phyloP scores from a whole-genome alignment of 371 early-diverging fungal genomes.

The Umbelopsis sp. region DNA sequence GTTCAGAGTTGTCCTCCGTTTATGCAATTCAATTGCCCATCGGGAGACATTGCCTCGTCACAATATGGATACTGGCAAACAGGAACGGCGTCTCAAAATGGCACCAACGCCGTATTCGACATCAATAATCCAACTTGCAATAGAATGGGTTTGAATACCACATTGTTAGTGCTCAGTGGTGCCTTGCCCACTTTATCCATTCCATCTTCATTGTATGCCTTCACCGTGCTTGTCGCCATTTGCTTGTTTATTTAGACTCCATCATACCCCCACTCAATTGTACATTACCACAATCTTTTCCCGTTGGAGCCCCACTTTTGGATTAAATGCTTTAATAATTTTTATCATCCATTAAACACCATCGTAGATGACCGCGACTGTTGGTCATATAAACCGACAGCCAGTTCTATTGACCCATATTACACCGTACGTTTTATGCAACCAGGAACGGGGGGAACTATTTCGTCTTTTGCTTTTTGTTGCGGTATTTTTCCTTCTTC shows the following conservation, averaged over 20 bases:
- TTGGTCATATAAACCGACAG: neutral
- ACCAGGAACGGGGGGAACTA: too few species aligned
- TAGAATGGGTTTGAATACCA: constrained; percentile 34
- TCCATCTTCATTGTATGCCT: neutral
- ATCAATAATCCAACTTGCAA: constrained; percentile 46
- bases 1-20: constrained; percentile 71
- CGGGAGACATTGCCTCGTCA: constrained; percentile 45
- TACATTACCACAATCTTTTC: neutral
- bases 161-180: constrained; percentile 30
- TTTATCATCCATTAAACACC: neutral
- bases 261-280: constrained; percentile 15
- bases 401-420: too few species aligned
- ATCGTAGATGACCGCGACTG: neutral
- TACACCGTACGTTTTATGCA: neutral
- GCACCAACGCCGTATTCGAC: constrained; percentile 29
- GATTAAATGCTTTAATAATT: too few species aligned
- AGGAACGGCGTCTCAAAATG: constrained; percentile 26
- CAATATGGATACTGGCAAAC: constrained; percentile 56
- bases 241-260: neutral
- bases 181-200: neutral
- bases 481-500: constrained; percentile 46
- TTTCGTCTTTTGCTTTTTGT: constrained; percentile 35
- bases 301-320: neutral
- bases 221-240: neutral
- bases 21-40: constrained; percentile 63